Base-by-base conservation (phyloP, 75 land plant species). In the Cupressus sempervirens region DNA sequence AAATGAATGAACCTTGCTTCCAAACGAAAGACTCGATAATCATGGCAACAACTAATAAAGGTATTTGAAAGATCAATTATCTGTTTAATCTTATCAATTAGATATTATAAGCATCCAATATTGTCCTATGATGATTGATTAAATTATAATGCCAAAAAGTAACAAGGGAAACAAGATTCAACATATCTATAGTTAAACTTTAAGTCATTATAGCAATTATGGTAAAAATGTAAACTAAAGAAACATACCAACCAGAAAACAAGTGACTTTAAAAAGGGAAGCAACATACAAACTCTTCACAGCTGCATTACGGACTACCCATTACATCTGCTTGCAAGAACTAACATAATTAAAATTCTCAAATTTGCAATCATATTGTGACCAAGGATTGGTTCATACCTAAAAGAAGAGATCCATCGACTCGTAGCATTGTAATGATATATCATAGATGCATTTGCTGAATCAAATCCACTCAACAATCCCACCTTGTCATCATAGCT, bases 341-440 rank as follows among this genome's bases (percentile, higher is more conserved):
- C 7, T 62, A 72, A 72, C 53, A 72, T 35, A 30, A 72, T 32
- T 72, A 72, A 35, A 72, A 62, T 62, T 62, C 67, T 62, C 26
- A 1, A 80, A 23, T 80, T 40, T 43, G 34, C 16, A 23, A 43
- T n/a, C 11, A 3, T 10, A 7, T 43, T 23, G 46, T 80, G 48
- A 80, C n/a, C 48, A 40, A 36, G 12, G 40, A 80, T 80, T 40
- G 48, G 11, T 12, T 7, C 81, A 76, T 88, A 91, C 95, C 89
- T 95, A 92, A 93, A 95, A n/a, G 92, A 29, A 4, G 95, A 89
- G 20, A 93, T 87, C 94, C 95, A 91, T 87, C 93, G 90, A 15
- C 91, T 83, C 50, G 91, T 89, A 76, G 86, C 86, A 80, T 92
- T 92, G 68, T 90, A 7, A 83, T 95, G 94, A n/a, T 52, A 9